Conservation (phyloP, 1,284 basidiomycete genomes). For the Cryptococcus sp. region DNA sequence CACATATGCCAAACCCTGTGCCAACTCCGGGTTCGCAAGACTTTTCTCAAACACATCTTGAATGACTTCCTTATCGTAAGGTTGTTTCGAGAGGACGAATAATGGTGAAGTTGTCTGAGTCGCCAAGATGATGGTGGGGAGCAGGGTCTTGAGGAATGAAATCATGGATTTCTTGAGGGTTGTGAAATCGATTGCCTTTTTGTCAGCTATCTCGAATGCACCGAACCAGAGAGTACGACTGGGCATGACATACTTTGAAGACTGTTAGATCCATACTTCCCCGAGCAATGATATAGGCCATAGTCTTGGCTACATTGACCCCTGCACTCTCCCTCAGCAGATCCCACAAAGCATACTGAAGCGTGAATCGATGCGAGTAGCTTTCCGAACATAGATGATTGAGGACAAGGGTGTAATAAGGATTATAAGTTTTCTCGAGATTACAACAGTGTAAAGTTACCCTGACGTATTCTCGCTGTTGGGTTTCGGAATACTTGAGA, state of each 20-base stretch:
- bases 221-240: not conserved
- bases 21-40: constrained; percentile 31
- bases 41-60: constrained; percentile 38
- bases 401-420: constrained; percentile 86
- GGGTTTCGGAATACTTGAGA: constrained; percentile 78
- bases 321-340: constrained; percentile 52
- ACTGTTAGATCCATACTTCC: constrained; percentile 66
- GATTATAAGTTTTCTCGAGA: constrained; percentile 88
- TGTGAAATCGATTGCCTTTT: constrained; percentile 83
- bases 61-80: constrained; percentile 51
- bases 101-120: constrained; percentile 67
- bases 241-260: constrained; percentile 63
- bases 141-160: constrained; percentile 64
- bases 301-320: constrained; percentile 61
- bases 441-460: constrained; percentile 91
- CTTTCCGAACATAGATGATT: constrained; percentile 56
- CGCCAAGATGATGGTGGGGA: constrained; percentile 64
- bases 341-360: constrained; percentile 97
- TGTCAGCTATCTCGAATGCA: not conserved
- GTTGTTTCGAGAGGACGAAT: constrained; percentile 36
- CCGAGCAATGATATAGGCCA: constrained; percentile 79
- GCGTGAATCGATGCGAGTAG: constrained; percentile 75
- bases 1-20: constrained; percentile 40
- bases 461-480: constrained; percentile 89
- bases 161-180: constrained; percentile 60